Percentiles rank a stretch among this genome's conserved stretches.
Evolutionary conservation across 352 stramenopile genomes (phyloP).

Genomic region (Globisporangium barbulae): DNA sequence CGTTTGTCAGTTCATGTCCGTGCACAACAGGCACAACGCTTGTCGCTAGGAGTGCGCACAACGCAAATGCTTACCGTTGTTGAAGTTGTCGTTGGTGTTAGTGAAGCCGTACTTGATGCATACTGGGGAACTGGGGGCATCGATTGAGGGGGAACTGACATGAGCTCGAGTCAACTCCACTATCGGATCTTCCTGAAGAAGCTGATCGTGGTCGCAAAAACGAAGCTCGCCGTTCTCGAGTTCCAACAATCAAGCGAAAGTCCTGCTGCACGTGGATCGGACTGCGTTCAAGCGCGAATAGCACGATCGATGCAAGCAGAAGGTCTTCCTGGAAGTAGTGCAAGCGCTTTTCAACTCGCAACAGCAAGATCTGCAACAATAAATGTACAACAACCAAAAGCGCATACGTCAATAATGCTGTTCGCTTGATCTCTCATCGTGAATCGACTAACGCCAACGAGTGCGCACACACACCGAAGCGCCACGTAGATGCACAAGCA

Average conservation of each 20-base stretch:
- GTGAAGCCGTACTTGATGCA: conserved; percentile 41
- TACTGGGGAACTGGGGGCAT: conserved; percentile 76
- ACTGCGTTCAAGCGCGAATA: neutral
- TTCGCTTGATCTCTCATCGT: neutral
- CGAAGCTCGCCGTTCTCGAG: conserved; percentile 1
- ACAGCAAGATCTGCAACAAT: conserved; percentile 8
- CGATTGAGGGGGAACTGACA: conserved; percentile 63
- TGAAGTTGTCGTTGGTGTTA: conserved; percentile 32
- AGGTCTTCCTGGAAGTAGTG: neutral
- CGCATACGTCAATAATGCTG: conserved; percentile 1
- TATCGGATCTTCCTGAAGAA: conserved; percentile 7
- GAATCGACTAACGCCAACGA: neutral
- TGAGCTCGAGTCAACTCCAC: conserved; percentile 24
- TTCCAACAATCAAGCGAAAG: conserved; percentile 2
- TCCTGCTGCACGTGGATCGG: neutral
- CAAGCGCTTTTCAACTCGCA: neutral
- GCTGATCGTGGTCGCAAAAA: conserved; percentile 7
- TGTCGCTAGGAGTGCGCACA: neutral
- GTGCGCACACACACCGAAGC: neutral
- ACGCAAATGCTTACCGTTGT: conserved; percentile 14
- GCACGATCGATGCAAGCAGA: conserved; percentile 5
- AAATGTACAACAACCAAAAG: conserved; percentile 1
- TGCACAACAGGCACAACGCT: neutral
- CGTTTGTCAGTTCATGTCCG: neutral
- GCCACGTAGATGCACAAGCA: neutral